Percentiles rank a stretch among this genome's conserved stretches.
These are phyloP conservation scores for Vitis labrusca DNA, from an alignment of 164 flowering plant genomes.

Conservation along the genomic window DNA sequence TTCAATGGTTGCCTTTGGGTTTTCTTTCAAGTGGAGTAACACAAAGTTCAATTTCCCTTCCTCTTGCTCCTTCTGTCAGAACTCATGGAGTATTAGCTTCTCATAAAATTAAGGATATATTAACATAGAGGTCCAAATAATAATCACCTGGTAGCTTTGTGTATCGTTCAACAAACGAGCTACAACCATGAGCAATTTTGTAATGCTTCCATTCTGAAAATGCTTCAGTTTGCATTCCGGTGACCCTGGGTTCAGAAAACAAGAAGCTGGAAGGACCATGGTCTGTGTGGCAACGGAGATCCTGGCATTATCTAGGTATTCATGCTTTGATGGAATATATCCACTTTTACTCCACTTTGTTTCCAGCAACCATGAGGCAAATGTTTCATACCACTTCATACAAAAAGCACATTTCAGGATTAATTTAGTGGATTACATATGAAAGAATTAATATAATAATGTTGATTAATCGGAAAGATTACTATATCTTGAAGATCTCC, in stretches of 20 bases:
- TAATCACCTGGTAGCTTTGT: conserved; percentile 35
- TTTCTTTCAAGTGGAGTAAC: conserved; percentile 30
- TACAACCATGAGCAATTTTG: conserved; percentile 33
- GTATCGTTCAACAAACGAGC: conserved; percentile 31
- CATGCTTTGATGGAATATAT: conserved; percentile 16
- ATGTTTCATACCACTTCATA: conserved; percentile 38
- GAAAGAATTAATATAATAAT: not conserved
- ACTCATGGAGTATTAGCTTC: too few species aligned
- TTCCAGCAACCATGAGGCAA: conserved; percentile 41
- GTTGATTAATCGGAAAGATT: conserved; percentile 1
- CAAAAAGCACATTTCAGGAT: not conserved
- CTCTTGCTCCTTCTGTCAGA: conserved; percentile 39
- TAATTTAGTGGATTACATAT: too few species aligned
- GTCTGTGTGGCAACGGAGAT: conserved; percentile 3
- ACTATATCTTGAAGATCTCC: conserved; percentile 21
- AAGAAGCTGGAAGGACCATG: conserved; percentile 7
- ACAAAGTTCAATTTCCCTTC: conserved; percentile 43
- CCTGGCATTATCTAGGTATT: not conserved
- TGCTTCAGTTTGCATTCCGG: conserved; percentile 6
- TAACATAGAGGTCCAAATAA: too few species aligned
- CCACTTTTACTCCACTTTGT: conserved; percentile 33
- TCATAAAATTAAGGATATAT: too few species aligned
- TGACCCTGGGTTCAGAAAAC: not conserved
- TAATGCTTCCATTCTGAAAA: conserved; percentile 14
- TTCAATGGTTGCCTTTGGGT: conserved; percentile 27